phyloP scores from a whole-genome alignment of 768 basidiomycete species.

The Candolleomyces aberdarensis region DNA sequence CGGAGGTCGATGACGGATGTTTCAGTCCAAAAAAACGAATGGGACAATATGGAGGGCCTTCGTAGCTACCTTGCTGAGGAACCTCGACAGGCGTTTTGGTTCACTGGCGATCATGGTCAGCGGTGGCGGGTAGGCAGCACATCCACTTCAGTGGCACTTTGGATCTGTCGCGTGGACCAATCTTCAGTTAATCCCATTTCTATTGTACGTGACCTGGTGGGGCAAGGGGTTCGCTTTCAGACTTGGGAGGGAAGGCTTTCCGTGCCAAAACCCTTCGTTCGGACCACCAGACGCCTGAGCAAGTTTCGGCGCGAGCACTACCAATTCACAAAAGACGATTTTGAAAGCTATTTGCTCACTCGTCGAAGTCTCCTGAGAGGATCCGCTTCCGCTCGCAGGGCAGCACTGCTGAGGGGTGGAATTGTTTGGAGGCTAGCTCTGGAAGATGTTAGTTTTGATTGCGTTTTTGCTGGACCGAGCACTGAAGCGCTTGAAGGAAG shows the following conservation, averaged over 20 bases:
- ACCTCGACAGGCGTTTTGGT: neutral
- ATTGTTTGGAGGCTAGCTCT: neutral
- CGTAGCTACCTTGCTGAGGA: neutral
- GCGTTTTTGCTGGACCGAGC: neutral
- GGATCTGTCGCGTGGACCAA: neutral
- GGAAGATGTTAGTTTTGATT: neutral
- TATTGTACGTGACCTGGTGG: neutral
- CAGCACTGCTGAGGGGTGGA: neutral
- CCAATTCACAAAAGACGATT: neutral
- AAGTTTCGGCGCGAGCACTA: neutral
- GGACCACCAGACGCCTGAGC: neutral
- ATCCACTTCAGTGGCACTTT: neutral
- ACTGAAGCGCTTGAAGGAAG: neutral
- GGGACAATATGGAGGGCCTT: neutral
- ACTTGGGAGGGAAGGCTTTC: neutral
- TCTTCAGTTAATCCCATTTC: neutral
- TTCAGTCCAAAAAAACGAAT: neutral
- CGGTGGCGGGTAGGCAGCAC: neutral
- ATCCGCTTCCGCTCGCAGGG: neutral
- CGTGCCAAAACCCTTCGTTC: neutral
- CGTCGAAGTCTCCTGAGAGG: neutral
- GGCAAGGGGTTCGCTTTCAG: neutral
- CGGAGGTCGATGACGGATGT: neutral
- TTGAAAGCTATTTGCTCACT: neutral
- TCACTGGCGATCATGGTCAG: neutral